Evolutionary conservation across 139 green algal genomes (phyloP).

Genomic region (Choricystis sp.): DNA sequence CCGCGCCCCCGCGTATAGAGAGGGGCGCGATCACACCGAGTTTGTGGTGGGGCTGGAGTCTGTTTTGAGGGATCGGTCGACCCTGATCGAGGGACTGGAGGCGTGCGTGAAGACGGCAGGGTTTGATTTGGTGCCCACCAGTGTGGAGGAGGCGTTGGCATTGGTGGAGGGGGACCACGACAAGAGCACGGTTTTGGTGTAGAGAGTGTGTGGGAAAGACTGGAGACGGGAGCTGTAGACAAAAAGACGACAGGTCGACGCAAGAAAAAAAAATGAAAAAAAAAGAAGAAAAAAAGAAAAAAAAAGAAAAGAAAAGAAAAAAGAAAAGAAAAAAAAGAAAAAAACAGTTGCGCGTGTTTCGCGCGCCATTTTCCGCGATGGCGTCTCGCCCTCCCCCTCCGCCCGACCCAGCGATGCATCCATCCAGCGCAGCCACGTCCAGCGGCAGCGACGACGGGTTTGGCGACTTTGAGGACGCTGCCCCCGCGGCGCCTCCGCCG

Average conservation of each 20-base stretch:
- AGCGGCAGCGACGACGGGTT: not conserved
- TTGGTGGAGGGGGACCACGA: slow-evolving; percentile 5
- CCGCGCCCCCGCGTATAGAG: slow-evolving; percentile 53
- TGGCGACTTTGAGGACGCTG: not conserved
- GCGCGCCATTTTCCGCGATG: too few relatives aligned
- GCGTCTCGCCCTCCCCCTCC: too few relatives aligned
- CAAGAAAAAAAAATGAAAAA: not conserved
- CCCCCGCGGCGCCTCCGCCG: too few relatives aligned
- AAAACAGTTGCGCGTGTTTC: too few relatives aligned
- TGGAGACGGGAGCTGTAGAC: not conserved
- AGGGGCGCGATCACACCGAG: slow-evolving; percentile 35
- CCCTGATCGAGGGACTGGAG: slow-evolving; percentile 11
- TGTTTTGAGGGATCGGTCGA: slow-evolving; percentile 9
- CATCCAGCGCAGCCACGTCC: too few relatives aligned
- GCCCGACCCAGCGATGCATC: too few relatives aligned
- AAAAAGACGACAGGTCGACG: not conserved
- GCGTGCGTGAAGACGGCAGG: slow-evolving; percentile 12
- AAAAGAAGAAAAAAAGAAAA: too few relatives aligned
- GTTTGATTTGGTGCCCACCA: slow-evolving; percentile 14
- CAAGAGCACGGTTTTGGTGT: not conserved
- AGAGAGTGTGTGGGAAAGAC: not conserved
- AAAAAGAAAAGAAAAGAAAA: too few relatives aligned
- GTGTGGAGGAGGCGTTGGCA: slow-evolving; percentile 15
- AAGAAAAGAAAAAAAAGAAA: too few relatives aligned
- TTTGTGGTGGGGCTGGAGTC: slow-evolving; percentile 44